These are phyloP conservation scores for Paraurostyla sp. DNA, from an alignment of 73 alveolate species.

Conservation along the genomic window DNA sequence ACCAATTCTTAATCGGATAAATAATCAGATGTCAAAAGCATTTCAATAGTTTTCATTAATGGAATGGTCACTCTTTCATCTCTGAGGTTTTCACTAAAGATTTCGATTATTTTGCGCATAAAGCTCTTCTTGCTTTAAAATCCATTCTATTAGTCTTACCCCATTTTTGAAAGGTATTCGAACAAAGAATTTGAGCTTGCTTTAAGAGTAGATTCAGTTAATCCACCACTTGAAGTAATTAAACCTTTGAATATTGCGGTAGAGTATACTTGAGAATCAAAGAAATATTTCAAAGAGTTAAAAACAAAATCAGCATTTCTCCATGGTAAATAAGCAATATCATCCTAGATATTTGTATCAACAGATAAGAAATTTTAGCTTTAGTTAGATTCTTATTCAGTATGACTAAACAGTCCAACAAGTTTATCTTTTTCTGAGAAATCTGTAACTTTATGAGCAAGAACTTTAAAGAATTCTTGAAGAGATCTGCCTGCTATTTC, in stretches of 20 bases:
- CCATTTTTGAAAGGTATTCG: conserved; percentile 64
- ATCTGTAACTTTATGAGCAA: conserved; percentile 55
- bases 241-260: conserved; percentile 82
- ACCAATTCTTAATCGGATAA: conserved; percentile 71
- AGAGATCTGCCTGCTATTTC: conserved; percentile 87
- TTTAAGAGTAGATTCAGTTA: conserved; percentile 90
- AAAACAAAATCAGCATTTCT: conserved; percentile 89
- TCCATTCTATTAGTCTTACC: conserved; percentile 66
- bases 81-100: conserved; percentile 77
- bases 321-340: conserved; percentile 76
- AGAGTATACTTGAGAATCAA: conserved; percentile 77
- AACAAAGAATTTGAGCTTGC: conserved; percentile 74
- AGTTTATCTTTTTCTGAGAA: conserved; percentile 68
- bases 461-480: conserved; percentile 77
- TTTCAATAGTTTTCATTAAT: conserved; percentile 81
- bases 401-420: conserved; percentile 67
- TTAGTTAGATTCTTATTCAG: conserved; percentile 54
- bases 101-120: conserved; percentile 69
- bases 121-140: conserved; percentile 66
- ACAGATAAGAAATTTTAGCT: not conserved
- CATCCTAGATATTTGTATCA: conserved; percentile 7
- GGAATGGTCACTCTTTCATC: conserved; percentile 89
- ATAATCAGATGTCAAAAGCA: conserved; percentile 72
- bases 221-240: conserved; percentile 85
- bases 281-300: conserved; percentile 76